Evolutionary conservation across 2,329 filamentous ascomycete species (phyloP), one percentile per base, ranked within the genome.

Genomic region (Fusarium sp.): DNA sequence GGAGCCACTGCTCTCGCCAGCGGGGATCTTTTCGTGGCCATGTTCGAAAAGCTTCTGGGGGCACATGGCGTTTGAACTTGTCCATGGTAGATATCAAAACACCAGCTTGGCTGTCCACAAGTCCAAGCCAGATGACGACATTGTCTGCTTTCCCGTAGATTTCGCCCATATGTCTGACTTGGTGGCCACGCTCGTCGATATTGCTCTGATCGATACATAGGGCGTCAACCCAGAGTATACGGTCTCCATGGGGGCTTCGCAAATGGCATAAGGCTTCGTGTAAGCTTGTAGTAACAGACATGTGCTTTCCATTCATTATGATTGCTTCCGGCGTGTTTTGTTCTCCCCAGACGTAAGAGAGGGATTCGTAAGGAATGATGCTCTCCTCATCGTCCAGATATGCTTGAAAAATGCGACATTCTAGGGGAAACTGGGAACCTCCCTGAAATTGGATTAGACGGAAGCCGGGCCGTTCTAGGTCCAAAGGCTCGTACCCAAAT

Each of bases 141-240:
- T 10, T 57, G 0, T 53, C 45, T 0, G 42, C 40, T 1, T 58
- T 45, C 2, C 3, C 2, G 4, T 69, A 69, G 0, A 69, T 69
- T 0, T 52, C 28, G 0, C 45, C 46, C 67, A 69, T 69, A 0
- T 7, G 36, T 1, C n/a, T 15, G 1, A 69, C 67, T 39, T 69
- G 65, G 2, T 69, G 67, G 0, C 65, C 46, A 0, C 62, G 56
- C 7, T 69, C 67, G 1, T 38, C 51, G 8, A 49, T 44, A 7
- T 67, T 67, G 1, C 0, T 52, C 6, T 69, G 67, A 0, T 69
- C 51, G 4, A 69, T 69, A 3, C 39, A 68, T 0, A 69, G 1
- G 7, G 65, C 65, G 34, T 69, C 65, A 0, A 58, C 2, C 67
- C 67, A 69, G 0, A 69, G 38, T 1, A 62, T 33, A 0, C 45